These are phyloP conservation scores for Acacia concinna DNA, from an alignment of 331 rosid genomes.

Conservation along the genomic window DNA sequence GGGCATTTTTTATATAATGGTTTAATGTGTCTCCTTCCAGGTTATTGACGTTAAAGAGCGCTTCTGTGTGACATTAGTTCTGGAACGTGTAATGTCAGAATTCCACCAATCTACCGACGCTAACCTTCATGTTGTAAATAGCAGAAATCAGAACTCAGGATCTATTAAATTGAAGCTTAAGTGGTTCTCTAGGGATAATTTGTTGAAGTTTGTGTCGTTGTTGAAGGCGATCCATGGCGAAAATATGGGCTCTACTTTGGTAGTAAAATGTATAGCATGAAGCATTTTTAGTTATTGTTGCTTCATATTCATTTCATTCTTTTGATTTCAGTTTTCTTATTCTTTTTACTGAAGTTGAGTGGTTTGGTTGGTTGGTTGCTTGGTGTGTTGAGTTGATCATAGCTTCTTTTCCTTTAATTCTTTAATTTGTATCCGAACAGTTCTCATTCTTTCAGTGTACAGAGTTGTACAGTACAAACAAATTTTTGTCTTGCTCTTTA, in stretches of 20 bases:
- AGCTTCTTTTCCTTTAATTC: conserved; percentile 36
- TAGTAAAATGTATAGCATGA: conserved; percentile 54
- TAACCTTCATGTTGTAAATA: conserved; percentile 25
- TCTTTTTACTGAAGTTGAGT: background rate
- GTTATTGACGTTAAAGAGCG: conserved; percentile 56
- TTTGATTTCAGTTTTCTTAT: conserved; percentile 40
- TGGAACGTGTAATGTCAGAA: conserved; percentile 45
- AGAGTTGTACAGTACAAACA: conserved; percentile 41
- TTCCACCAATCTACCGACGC: conserved; percentile 37
- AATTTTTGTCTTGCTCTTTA: conserved; percentile 1
- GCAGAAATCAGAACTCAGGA: conserved; percentile 34
- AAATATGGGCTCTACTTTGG: conserved; percentile 45
- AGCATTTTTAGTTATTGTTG: conserved; percentile 23
- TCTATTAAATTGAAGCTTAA: conserved; percentile 60
- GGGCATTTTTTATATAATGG: background rate
- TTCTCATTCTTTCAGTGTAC: conserved; percentile 37
- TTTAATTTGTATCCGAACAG: conserved; percentile 35
- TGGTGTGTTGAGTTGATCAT: conserved; percentile 34
- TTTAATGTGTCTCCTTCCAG: conserved; percentile 39
- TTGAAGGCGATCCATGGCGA: conserved; percentile 78
- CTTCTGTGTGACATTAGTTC: conserved; percentile 53
- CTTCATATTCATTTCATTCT: conserved; percentile 66
- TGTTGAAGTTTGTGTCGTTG: conserved; percentile 68
- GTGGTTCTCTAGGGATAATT: conserved; percentile 68
- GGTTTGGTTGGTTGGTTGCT: conserved; percentile 34